These are phyloP conservation scores for Trichoderma gamsii DNA, from an alignment of 495 filamentous ascomycete species.

Conservation along the genomic window DNA sequence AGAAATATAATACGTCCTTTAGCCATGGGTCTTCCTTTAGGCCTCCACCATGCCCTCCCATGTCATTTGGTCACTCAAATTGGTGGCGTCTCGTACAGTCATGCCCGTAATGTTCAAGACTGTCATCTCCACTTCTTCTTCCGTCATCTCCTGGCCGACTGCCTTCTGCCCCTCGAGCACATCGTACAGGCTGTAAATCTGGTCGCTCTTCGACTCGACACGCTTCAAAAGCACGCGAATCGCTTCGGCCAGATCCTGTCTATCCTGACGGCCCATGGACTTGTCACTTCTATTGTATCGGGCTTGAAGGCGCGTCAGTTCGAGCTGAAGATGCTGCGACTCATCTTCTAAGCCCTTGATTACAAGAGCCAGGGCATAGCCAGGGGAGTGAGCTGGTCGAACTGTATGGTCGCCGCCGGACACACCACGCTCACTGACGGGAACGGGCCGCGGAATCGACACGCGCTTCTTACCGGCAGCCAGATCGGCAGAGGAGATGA, in stretches of 20 bases:
- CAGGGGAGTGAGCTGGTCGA: constrained; percentile 68
- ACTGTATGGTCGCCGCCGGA: constrained; percentile 66
- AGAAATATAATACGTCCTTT: not conserved
- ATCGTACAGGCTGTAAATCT: constrained; percentile 85
- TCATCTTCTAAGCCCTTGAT: constrained; percentile 80
- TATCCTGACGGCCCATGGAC: constrained; percentile 56
- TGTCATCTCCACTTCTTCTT: constrained; percentile 63
- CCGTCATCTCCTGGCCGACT: constrained; percentile 56
- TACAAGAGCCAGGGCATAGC: constrained; percentile 69
- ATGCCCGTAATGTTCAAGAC: constrained; percentile 34
- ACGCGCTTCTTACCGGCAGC: constrained; percentile 47
- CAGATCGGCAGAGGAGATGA: constrained; percentile 28
- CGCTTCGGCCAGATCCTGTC: constrained; percentile 56
- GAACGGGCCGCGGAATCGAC: constrained; percentile 59
- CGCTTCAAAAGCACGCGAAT: constrained; percentile 58
- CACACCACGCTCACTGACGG: constrained; percentile 60
- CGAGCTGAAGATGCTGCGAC: constrained; percentile 68
- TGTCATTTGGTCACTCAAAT: constrained; percentile 26
- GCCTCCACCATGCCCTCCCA: constrained; percentile 34
- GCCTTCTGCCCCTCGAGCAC: constrained; percentile 78
- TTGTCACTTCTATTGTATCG: constrained; percentile 64
- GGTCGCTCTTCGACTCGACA: constrained; percentile 75
- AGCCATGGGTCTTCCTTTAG: not conserved
- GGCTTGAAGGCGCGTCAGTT: constrained; percentile 51
- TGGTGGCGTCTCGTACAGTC: constrained; percentile 20